Evolutionary conservation across 495 filamentous ascomycete species (phyloP).

Genomic region (Penicillium waksmanii): DNA sequence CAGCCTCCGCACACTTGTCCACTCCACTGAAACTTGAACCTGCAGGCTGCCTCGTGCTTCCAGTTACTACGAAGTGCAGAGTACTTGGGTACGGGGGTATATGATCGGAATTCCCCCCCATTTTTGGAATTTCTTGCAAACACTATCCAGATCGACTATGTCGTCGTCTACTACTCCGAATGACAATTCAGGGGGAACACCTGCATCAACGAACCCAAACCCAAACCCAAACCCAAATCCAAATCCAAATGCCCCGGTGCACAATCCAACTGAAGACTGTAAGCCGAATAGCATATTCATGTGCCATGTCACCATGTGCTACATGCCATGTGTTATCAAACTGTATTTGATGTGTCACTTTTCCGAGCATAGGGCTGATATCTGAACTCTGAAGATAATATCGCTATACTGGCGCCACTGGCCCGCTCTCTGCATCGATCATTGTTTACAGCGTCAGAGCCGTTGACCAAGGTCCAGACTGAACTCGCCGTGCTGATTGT

Average conservation of each 20-base stretch:
- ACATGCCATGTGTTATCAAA: too few species aligned
- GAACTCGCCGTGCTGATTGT: neutral
- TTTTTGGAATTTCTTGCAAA: too few species aligned
- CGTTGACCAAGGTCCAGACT: neutral
- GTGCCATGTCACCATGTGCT: neutral
- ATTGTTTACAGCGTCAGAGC: slow-evolving; percentile 4
- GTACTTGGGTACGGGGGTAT: too few species aligned
- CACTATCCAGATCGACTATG: too few species aligned
- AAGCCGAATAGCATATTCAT: neutral
- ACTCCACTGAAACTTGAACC: too few species aligned
- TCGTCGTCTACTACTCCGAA: neutral
- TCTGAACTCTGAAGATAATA: neutral
- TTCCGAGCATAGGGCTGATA: neutral
- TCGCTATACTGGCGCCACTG: slow-evolving; percentile 2
- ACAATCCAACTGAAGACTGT: neutral
- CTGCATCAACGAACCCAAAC: neutral
- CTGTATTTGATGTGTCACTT: neutral
- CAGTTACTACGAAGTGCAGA: too few species aligned
- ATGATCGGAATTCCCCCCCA: too few species aligned
- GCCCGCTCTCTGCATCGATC: neutral
- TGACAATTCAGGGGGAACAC: neutral
- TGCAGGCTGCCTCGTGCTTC: too few species aligned
- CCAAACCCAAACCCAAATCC: neutral
- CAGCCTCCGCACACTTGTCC: too few species aligned
- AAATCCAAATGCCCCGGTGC: neutral